Base-by-base conservation (phyloP, 495 filamentous ascomycete species). In the Annulohypoxylon nitens region DNA sequence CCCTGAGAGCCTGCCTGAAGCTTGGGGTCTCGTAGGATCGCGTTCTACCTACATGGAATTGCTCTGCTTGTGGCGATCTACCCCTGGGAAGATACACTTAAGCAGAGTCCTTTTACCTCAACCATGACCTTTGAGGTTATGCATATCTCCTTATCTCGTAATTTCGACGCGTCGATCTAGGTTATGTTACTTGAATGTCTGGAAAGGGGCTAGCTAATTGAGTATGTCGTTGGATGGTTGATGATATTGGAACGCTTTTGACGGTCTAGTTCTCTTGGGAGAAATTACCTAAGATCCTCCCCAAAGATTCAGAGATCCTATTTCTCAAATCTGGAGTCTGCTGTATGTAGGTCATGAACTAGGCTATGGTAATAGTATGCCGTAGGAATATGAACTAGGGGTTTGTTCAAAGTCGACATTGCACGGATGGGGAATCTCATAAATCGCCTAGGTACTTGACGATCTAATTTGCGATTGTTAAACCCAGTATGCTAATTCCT, bases 331-430 rank as follows among this genome's bases (percentile, higher is more conserved):
- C 66, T 26, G 58, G 37, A 26, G n/a, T 43, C 39, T 54, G 11
- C 55, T 36, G 18, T 54, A 61, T 72, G 63, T 61, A 71, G 12
- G 57, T 67, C 41, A 67, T 67, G 23, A 55, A 57, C 37, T 61
- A 61, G 55, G 54, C 48, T 62, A 54, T 58, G 55, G 62, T 41
- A 63, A 47, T 48, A 18, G 36, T 39, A 47, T 45, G 25, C 2
- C 8, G 37, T 33, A 18, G 59, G 55, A 18, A 26, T 63, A 54
- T 48, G 53, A 47, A 47, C 45, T n/a, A 18, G 62, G 71, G 39
- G 18, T 36, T 59, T 37, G 50, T 43, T 62, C 60, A 59, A 51
- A 48, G 39, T 71, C 18, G 67, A 75, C 47, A 64, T 67, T 68
- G 30, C 25, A 60, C 36, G 33, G 59, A 75, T 71, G 62, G 63